A percentile compares a stretch with the other conserved stretches of the same genome.
Conservation (phyloP, 2,329 filamentous ascomycete species). For the Cryoendolithus antarcticus region DNA sequence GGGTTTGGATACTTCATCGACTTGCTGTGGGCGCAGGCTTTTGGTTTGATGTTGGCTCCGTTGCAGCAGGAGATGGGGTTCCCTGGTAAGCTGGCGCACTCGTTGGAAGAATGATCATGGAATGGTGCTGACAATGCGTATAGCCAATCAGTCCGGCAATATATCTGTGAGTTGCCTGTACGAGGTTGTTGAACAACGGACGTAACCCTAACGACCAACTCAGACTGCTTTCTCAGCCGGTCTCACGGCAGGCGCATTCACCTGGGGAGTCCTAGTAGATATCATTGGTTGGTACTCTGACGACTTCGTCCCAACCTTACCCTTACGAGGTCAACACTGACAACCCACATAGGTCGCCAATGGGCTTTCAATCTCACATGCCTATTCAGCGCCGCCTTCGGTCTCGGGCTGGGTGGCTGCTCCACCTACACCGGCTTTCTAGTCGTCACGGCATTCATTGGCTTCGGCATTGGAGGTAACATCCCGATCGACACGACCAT, state of each 20-base stretch:
- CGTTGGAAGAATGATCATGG: background rate
- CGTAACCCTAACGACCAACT: constrained; percentile 1
- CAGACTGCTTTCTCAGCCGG: constrained; percentile 40
- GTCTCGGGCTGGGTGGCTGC: constrained; percentile 39
- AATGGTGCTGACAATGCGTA: background rate
- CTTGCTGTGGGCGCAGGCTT: constrained; percentile 46
- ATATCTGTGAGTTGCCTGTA: constrained; percentile 29
- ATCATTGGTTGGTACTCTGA: constrained; percentile 28
- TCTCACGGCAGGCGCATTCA: constrained; percentile 42
- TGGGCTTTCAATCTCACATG: constrained; percentile 49
- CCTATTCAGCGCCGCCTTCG: constrained; percentile 42
- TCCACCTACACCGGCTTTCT: constrained; percentile 40
- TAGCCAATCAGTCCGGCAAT: constrained; percentile 30
- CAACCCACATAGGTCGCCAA: constrained; percentile 28
- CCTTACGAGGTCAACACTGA: constrained; percentile 1
- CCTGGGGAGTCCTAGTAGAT: constrained; percentile 45
- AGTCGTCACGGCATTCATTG: constrained; percentile 41
- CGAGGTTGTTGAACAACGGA: background rate
- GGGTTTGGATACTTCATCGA: constrained; percentile 46
- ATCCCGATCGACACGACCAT: constrained; percentile 46
- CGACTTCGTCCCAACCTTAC: constrained; percentile 1
- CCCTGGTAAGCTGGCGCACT: constrained; percentile 8
- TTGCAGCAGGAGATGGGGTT: constrained; percentile 47
- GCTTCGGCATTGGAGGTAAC: constrained; percentile 40
- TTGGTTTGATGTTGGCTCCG: constrained; percentile 42